A percentile compares a stretch with the other conserved stretches of the same genome.
Evolutionary conservation across 1,284 basidiomycete genomes (phyloP).

Genomic region (Flammula alnicola): DNA sequence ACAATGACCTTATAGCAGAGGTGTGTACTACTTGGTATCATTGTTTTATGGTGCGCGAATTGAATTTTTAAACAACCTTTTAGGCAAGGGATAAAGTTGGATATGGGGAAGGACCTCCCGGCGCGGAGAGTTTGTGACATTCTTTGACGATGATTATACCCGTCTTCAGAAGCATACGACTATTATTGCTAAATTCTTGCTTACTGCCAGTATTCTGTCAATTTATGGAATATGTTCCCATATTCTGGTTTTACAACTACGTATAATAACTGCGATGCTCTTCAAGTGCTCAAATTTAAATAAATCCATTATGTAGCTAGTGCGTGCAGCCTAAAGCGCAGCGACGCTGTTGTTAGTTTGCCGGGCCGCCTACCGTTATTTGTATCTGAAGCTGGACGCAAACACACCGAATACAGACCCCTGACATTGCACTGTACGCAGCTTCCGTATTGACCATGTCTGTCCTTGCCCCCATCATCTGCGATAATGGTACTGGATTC

Average conservation of each 20-base stretch:
- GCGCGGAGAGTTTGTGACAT: conserved; percentile 25
- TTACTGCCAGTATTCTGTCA: too few species aligned
- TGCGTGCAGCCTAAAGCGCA: too few species aligned
- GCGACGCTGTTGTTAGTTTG: neutral
- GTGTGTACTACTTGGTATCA: conserved; percentile 40
- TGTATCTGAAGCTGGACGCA: conserved; percentile 17
- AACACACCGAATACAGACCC: conserved; percentile 13
- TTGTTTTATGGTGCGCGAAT: neutral
- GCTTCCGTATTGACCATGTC: conserved; percentile 58
- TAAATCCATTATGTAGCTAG: too few species aligned
- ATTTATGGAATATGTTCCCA: too few species aligned
- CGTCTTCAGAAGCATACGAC: too few species aligned
- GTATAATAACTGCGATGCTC: too few species aligned
- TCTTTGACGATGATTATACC: neutral
- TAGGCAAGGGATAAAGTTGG: conserved; percentile 30
- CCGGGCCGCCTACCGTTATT: conserved; percentile 6
- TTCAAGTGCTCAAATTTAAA: too few species aligned
- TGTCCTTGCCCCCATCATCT: conserved; percentile 87
- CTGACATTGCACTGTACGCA: conserved; percentile 14
- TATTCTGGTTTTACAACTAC: too few species aligned
- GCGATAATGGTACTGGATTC: conserved; percentile 97
- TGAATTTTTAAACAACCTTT: neutral
- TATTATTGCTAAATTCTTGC: too few species aligned
- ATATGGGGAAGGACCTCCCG: conserved; percentile 20
- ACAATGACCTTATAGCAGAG: conserved; percentile 58